Percentiles rank a stretch among this genome's conserved stretches.
phyloP scores from a whole-genome alignment of 148 eudicot genomes.

The Rhododendron ferrugineum region DNA sequence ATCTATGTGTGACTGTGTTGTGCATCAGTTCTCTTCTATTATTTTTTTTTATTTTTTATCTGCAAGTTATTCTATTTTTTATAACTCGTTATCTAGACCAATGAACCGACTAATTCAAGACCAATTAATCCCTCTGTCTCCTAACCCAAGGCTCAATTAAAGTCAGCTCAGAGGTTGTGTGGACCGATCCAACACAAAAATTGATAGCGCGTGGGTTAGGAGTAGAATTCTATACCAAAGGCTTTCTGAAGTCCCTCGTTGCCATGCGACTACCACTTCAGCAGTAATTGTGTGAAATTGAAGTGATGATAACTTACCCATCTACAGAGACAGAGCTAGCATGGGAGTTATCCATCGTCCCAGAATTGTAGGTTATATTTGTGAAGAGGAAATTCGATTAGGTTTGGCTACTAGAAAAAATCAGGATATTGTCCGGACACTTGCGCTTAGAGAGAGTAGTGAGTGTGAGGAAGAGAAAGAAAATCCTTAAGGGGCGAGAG shows the following conservation, averaged over 20 bases:
- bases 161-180: too few species aligned
- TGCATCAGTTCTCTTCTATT: not conserved
- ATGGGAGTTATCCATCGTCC: not conserved
- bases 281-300: not conserved
- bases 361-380: too few species aligned
- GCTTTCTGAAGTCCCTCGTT: not conserved
- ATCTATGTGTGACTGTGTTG: not conserved
- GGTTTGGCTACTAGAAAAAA: not conserved
- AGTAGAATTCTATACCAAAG: not conserved
- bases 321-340: not conserved
- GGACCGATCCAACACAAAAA: too few species aligned
- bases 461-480: too few species aligned
- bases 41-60: too few species aligned
- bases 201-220: not conserved
- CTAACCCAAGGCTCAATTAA: too few species aligned
- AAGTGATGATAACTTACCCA: not conserved
- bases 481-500: too few species aligned
- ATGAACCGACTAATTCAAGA: not conserved
- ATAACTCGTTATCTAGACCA: too few species aligned
- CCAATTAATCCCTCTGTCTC: not conserved
- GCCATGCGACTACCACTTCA: not conserved
- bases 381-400: too few species aligned
- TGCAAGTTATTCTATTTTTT: too few species aligned
- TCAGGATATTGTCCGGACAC: not conserved
- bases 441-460: too few species aligned